Percentiles rank a stretch among this genome's conserved stretches.
Evolutionary conservation across 1,284 basidiomycete species (phyloP).

Genomic region (Heterobasidion annosum): DNA sequence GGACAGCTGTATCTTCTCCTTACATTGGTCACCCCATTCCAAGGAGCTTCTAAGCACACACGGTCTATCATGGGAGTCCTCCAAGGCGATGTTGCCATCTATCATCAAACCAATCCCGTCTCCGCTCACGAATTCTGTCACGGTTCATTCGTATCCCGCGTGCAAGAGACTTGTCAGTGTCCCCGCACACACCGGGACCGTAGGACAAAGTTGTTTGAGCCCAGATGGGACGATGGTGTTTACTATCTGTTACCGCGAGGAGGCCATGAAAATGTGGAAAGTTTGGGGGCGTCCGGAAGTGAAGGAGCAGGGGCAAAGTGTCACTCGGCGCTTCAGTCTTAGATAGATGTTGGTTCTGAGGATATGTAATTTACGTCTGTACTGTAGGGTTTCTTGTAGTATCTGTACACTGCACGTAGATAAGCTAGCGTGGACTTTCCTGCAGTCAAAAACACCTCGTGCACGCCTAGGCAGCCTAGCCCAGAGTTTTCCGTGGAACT

Average conservation of each 20-base stretch:
- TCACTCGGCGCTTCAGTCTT: slow-evolving; percentile 13
- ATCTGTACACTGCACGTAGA: no score
- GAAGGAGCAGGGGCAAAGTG: slow-evolving; percentile 16
- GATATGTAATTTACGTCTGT: background rate
- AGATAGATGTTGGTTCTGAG: slow-evolving; percentile 2
- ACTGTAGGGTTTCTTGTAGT: background rate
- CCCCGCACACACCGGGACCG: slow-evolving; percentile 22
- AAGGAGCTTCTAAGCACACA: slow-evolving; percentile 64
- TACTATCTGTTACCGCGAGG: slow-evolving; percentile 27
- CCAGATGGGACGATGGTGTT: slow-evolving; percentile 28
- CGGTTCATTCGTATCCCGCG: slow-evolving; percentile 36
- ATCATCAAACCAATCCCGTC: slow-evolving; percentile 14
- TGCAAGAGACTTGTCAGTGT: slow-evolving; percentile 22
- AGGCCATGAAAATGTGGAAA: slow-evolving; percentile 34
- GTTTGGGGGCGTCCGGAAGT: slow-evolving; percentile 23
- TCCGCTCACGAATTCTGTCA: slow-evolving; percentile 39
- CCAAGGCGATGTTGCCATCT: slow-evolving; percentile 4
- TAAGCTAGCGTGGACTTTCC: no score
- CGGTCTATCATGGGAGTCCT: slow-evolving; percentile 30
- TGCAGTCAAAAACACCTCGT: no score
- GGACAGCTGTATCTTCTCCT: slow-evolving; percentile 54
- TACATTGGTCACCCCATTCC: slow-evolving; percentile 58
- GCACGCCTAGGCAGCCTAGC: no score
- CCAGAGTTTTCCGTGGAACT: no score
- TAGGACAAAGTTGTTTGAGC: slow-evolving; percentile 25